Conservation (phyloP, 169 alveolate genomes). For the Plasmodium yoelii region DNA sequence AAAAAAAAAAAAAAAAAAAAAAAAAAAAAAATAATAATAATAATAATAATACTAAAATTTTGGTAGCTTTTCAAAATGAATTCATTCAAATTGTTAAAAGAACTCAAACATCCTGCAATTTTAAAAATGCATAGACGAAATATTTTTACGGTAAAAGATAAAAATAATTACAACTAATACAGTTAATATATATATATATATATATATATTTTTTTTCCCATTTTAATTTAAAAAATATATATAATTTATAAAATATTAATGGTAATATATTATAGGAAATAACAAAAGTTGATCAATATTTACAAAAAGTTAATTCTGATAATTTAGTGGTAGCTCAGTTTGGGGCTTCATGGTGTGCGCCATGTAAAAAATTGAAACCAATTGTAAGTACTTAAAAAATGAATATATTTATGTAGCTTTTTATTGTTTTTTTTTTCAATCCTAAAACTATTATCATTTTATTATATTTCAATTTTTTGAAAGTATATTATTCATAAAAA, state of each 20-base stretch:
- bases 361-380: conserved; percentile 86
- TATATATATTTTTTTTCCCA: background rate
- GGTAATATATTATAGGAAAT: conserved; percentile 43
- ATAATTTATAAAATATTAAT: background rate
- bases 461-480: too few species aligned
- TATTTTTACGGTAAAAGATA: background rate
- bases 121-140: background rate
- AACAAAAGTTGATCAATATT: conserved; percentile 81
- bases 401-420: background rate
- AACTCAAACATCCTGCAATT: background rate
- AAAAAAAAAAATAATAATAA: too few species aligned
- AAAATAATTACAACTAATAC: background rate
- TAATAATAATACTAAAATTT: too few species aligned
- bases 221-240: background rate
- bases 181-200: too few species aligned
- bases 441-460: too few species aligned
- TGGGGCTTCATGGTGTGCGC: conserved; percentile 88
- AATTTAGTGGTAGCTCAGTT: conserved; percentile 83
- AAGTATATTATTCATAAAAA: too few species aligned
- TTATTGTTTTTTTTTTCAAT: background rate
- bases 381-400: conserved; percentile 38
- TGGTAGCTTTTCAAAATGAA: background rate
- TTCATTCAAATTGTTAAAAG: background rate
- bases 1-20: too few species aligned
- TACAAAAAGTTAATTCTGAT: conserved; percentile 73